Conservation (phyloP, 192 early-diverging fungal species). For the Dissophora ornata region DNA sequence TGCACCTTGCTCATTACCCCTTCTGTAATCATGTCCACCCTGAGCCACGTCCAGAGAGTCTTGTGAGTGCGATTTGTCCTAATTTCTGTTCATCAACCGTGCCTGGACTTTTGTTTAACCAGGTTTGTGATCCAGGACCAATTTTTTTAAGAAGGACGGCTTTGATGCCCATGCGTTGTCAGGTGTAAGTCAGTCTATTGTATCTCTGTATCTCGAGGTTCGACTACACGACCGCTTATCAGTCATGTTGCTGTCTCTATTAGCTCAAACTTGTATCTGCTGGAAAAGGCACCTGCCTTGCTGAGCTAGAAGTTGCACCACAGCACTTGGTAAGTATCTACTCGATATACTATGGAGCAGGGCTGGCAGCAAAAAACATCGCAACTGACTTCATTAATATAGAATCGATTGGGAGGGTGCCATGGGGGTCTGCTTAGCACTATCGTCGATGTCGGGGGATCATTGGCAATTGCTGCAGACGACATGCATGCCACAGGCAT, state of each 20-base stretch:
- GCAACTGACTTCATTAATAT: neutral
- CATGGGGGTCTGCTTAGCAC: slow-evolving; percentile 68
- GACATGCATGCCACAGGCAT: slow-evolving; percentile 65
- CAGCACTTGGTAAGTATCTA: slow-evolving; percentile 60
- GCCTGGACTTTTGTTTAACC: neutral
- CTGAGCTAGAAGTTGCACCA: slow-evolving; percentile 58
- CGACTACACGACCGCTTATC: neutral
- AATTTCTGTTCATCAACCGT: no score
- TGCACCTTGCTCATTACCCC: neutral
- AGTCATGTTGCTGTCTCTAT: neutral
- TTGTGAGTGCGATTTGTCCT: no score
- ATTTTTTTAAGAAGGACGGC: slow-evolving; percentile 32
- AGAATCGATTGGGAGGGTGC: slow-evolving; percentile 61
- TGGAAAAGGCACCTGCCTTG: slow-evolving; percentile 41
- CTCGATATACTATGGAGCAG: no score
- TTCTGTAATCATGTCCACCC: slow-evolving; percentile 20
- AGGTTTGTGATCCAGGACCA: slow-evolving; percentile 13
- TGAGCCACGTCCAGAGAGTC: slow-evolving; percentile 40
- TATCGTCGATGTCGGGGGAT: slow-evolving; percentile 66
- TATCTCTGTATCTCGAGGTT: no score
- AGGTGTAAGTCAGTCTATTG: slow-evolving; percentile 24
- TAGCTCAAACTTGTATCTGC: slow-evolving; percentile 57
- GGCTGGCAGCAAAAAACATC: no score
- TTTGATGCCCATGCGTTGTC: slow-evolving; percentile 49
- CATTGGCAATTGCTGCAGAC: slow-evolving; percentile 63